phyloP scores from a whole-genome alignment of 169 alveolate genomes.

The Plasmodium chabaudi region DNA sequence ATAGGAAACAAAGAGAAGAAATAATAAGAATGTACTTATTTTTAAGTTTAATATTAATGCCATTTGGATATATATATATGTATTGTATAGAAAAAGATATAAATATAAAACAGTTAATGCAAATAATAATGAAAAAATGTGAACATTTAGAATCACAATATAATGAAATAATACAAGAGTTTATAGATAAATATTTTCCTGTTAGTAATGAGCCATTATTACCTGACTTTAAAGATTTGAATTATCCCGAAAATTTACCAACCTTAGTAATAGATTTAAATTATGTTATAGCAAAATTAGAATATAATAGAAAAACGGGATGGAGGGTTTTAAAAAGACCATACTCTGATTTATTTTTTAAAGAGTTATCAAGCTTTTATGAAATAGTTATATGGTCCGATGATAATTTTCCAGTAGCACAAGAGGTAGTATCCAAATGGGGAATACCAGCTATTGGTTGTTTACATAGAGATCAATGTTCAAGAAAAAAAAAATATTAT shows the following conservation, averaged over 20 bases:
- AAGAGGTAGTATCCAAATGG: conserved; percentile 91
- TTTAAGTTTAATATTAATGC: conserved; percentile 56
- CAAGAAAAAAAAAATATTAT: conserved; percentile 82
- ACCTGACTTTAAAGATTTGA: conserved; percentile 90
- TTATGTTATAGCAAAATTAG: conserved; percentile 89
- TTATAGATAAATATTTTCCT: conserved; percentile 79
- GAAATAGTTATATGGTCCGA: conserved; percentile 96
- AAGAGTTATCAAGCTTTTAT: conserved; percentile 89
- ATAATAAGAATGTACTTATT: conserved; percentile 65
- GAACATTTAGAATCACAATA: conserved; percentile 68
- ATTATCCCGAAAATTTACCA: conserved; percentile 92
- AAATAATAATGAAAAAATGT: conserved; percentile 27
- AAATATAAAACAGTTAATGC: conserved; percentile 36
- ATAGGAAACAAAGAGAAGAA: conserved; percentile 46
- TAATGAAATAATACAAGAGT: conserved; percentile 46
- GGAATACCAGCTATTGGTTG: conserved; percentile 93
- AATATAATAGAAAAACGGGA: conserved; percentile 89
- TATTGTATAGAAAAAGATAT: conserved; percentile 47
- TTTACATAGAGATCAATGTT: conserved; percentile 89
- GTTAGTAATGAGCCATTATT: conserved; percentile 87
- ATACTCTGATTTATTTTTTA: conserved; percentile 91
- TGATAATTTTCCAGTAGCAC: conserved; percentile 91
- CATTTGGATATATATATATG: conserved; percentile 58
- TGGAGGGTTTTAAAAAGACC: conserved; percentile 95
- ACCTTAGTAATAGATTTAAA: conserved; percentile 92